Evolutionary conservation across 495 filamentous ascomycete species (phyloP).

Genomic region (Penicillium longicatenatum): DNA sequence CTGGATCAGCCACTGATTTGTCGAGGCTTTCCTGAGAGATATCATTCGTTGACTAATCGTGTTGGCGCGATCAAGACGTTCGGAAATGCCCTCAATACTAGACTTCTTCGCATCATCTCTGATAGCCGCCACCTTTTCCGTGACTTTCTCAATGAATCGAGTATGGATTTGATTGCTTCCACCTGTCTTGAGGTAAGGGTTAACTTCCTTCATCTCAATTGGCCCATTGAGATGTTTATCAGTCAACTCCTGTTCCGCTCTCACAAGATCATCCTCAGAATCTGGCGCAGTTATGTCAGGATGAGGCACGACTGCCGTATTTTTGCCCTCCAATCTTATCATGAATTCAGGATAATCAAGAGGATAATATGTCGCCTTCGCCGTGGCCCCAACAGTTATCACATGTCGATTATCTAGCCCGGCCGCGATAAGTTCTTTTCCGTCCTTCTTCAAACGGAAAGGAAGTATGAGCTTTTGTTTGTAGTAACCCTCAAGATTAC

Average conservation of each 20-base stretch:
- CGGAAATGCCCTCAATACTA: constrained; percentile 1
- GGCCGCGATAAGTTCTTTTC: neutral
- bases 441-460: constrained; percentile 1
- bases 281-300: constrained; percentile 2
- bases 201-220: neutral
- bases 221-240: neutral
- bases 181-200: constrained; percentile 3
- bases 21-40: constrained; percentile 1
- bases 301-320: neutral
- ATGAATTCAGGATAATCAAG: constrained; percentile 1
- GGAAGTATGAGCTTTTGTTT: constrained; percentile 2
- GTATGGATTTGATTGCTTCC: constrained; percentile 1
- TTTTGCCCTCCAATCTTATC: neutral
- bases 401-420: constrained; percentile 2
- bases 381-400: neutral
- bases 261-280: constrained; percentile 3
- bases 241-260: constrained; percentile 2
- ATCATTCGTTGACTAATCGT: constrained; percentile 3
- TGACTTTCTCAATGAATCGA: constrained; percentile 3
- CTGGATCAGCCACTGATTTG: neutral
- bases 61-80: constrained; percentile 2
- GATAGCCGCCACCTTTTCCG: neutral
- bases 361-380: constrained; percentile 1
- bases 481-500: neutral
- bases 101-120: constrained; percentile 1